Percentiles rank a stretch among this genome's conserved stretches.
Conservation (phyloP, 108 stramenopile genomes). For the Heterococcus sp. region DNA sequence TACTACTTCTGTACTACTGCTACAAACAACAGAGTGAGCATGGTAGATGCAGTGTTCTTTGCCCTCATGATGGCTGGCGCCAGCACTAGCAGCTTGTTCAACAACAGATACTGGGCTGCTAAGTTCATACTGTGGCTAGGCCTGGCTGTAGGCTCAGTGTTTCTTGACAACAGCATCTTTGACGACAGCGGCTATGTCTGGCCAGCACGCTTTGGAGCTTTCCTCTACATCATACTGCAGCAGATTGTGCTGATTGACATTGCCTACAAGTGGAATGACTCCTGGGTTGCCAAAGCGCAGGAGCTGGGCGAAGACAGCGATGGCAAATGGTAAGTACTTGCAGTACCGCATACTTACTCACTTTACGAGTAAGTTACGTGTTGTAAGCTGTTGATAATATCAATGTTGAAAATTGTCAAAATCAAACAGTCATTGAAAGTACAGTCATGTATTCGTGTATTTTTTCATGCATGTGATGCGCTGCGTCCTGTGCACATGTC, state of each 20-base stretch:
- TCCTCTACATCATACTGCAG: conserved; percentile 53
- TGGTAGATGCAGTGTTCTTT: background rate
- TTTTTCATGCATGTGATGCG: too few species aligned
- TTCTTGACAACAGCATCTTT: conserved; percentile 40
- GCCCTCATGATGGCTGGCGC: background rate
- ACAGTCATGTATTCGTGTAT: too few species aligned
- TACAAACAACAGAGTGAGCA: background rate
- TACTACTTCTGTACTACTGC: too few species aligned
- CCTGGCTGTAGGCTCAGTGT: conserved; percentile 4
- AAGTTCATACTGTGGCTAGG: conserved; percentile 18
- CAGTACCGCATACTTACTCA: too few species aligned
- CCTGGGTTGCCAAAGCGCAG: conserved; percentile 29
- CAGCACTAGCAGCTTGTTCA: background rate
- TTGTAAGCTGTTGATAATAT: too few species aligned
- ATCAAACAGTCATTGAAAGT: too few species aligned
- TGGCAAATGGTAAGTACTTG: too few species aligned
- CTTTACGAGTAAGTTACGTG: background rate
- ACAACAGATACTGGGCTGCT: conserved; percentile 23
- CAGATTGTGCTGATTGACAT: conserved; percentile 54
- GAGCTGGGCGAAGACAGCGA: conserved; percentile 20
- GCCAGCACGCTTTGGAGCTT: conserved; percentile 43
- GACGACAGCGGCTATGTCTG: conserved; percentile 43
- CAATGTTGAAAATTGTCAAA: too few species aligned
- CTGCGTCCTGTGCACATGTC: too few species aligned
- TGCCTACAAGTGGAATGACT: conserved; percentile 52